Base-by-base conservation (phyloP, 192 early-diverging fungal genomes). In the Backusella mclennaniae region DNA sequence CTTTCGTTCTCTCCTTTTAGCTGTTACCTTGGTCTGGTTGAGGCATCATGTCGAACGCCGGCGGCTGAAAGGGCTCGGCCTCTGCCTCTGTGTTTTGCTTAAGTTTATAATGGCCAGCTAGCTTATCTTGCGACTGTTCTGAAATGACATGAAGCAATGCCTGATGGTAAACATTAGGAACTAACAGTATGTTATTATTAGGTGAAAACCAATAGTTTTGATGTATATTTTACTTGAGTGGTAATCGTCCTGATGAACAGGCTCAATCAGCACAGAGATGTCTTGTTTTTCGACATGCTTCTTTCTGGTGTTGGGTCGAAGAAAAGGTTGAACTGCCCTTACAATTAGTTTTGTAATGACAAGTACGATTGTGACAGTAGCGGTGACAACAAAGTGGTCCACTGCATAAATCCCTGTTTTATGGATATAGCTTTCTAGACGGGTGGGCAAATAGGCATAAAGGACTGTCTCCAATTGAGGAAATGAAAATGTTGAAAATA, bases 391-490 rank as follows among this genome's bases (percentile, higher is more conserved):
- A 67, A 81, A 81, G 29, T 71, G 72, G 36, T 81, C 80, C 21
- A 81, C 76, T 42, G 76, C 71, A 56, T 81, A 81, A n/a, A 81
- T 69, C 1, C 73, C 73, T 33, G 80, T 77, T 15, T 77, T 73
- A 33, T 75, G 67, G 52, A 77, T 36, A 56, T 70, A 73, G 26
- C 41, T 68, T 63, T 77, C 76, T 8, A 81, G 23, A 4, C 73
- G 63, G 38, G 42, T 46, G 11, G 80, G 80, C 9, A 81, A 70
- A 39, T 77, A 81, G 4, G 80, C 80, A 66, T 73, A 74, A 38
- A 81, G 73, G 19, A 81, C 23, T 2, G 73, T 46, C 39, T 81
- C 80, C 44, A 81, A 36, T 53, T 81, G 80, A 26, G 56, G 29
- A 35, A 69, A 81, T 14, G 80, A 77, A 38, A 81, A 81, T 7